phyloP scores from a whole-genome alignment of 805 yeast species.

The Candida caryicola region DNA sequence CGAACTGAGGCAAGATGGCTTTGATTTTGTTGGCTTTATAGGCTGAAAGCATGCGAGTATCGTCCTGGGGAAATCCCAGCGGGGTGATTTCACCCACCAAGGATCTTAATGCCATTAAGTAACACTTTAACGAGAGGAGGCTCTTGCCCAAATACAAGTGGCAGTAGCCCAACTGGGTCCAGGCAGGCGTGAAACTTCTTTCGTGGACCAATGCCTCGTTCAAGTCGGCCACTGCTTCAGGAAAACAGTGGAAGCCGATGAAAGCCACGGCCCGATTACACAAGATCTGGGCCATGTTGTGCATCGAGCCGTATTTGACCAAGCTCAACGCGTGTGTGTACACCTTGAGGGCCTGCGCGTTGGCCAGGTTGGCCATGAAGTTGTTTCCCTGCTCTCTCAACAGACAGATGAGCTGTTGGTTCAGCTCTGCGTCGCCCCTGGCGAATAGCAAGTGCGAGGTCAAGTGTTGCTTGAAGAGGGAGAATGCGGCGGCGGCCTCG shows the following conservation, averaged over 20 bases:
- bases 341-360: constrained; percentile 38
- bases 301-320: constrained; percentile 13
- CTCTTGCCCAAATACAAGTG: constrained; percentile 40
- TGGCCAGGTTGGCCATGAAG: constrained; percentile 33
- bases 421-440: not conserved
- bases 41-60: constrained; percentile 12
- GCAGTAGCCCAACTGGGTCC: constrained; percentile 45
- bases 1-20: constrained; percentile 36
- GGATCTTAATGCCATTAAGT: constrained; percentile 29
- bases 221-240: constrained; percentile 38
- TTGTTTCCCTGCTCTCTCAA: constrained; percentile 43
- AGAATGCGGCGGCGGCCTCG: no score
- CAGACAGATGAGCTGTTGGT: constrained; percentile 6
- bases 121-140: constrained; percentile 31
- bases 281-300: constrained; percentile 28
- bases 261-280: constrained; percentile 42
- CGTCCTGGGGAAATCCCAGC: constrained; percentile 14
- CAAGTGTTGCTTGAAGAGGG: not conserved
- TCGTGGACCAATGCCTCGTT: constrained; percentile 30
- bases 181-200: constrained; percentile 37
- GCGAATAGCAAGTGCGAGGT: not conserved
- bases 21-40: constrained; percentile 22
- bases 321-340: constrained; percentile 36
- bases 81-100: constrained; percentile 33
- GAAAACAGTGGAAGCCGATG: constrained; percentile 39